Base-by-base conservation (phyloP, 208 protist species). In the Vickermania spadyakhi region DNA sequence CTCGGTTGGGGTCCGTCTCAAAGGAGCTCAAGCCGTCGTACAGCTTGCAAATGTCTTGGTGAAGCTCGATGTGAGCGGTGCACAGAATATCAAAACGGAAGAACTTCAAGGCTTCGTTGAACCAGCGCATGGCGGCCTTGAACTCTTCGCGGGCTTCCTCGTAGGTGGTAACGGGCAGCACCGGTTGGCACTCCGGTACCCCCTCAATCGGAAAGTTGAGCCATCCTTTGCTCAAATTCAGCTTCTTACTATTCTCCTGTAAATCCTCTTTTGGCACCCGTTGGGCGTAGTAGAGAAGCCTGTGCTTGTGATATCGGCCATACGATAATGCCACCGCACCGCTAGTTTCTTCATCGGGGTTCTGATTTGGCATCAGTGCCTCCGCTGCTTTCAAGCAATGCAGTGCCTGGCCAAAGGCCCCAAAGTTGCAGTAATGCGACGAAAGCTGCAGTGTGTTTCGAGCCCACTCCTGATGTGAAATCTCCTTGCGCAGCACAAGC, bases 381-480 rank as follows among this genome's bases (percentile, higher is more conserved):
- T 94, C 69, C 29, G 81, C 87, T 2, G 91, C 86, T 22, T 72
- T 51, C 22, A 97, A 76, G 74, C 89, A 97, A 62, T 95, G 84
- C 13, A 84, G 53, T 1, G 87, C 83, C 53, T 79, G 79, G 28
- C 84, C 83, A 52, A 87, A 97, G 14, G 77, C 83, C 50, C 70
- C 62, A 52, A 65, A 52, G 30, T 66, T 80, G 50, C 74, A 72
- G 75, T 94, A 96, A 71, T 84, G 95, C 14, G 60, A 66, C 59
- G 77, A 84, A 23, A 97, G 72, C 60, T 89, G 82, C 22, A 97
- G 70, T 11, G 85, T 77, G 60, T 96, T 97, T 5, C 59, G 73
- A 29, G 86, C 83, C 91, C 91, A 97, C 55, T 72, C 74, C 60
- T 80, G 76, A 21, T 62, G 66, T 52, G 70, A 72, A 54, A 90